These are phyloP conservation scores for Glomus cerebriforme DNA, from an alignment of 192 early-diverging fungal genomes.

Conservation along the genomic window DNA sequence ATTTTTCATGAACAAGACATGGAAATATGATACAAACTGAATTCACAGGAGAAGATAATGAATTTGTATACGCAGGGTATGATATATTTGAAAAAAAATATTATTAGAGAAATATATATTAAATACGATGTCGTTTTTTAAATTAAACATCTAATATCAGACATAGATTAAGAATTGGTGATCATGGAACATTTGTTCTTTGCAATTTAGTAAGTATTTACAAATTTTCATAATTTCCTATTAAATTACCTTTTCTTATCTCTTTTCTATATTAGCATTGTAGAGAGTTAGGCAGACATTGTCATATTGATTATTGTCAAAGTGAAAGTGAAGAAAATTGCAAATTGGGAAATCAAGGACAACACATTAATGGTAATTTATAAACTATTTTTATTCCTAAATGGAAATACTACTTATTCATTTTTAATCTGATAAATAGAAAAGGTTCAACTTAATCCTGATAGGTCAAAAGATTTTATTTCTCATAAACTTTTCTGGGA, in stretches of 20 bases:
- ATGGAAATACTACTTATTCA: background rate
- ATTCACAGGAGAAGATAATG: slow-evolving; percentile 12
- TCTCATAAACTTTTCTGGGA: slow-evolving; percentile 31
- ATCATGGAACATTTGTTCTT: slow-evolving; percentile 27
- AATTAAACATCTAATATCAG: too few relatives aligned
- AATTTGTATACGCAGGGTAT: slow-evolving; percentile 21
- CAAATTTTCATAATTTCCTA: background rate
- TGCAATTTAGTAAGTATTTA: slow-evolving; percentile 18
- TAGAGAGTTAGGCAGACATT: slow-evolving; percentile 17
- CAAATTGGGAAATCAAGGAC: background rate
- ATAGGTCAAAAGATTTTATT: slow-evolving; percentile 25
- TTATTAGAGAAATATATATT: too few relatives aligned
- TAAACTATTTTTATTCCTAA: background rate
- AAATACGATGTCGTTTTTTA: too few relatives aligned
- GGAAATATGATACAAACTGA: slow-evolving; percentile 25
- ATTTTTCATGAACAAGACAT: background rate
- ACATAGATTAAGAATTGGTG: background rate
- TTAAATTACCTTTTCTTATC: background rate
- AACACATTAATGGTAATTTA: slow-evolving; percentile 17
- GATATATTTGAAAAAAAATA: background rate
- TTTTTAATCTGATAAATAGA: background rate
- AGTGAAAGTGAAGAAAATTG: slow-evolving; percentile 7
- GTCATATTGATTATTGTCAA: slow-evolving; percentile 34
- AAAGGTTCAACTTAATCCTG: background rate
- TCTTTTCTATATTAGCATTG: slow-evolving; percentile 1